Base-by-base conservation (phyloP, 176 grass and related monocot species). In the Melocanna baccifera region DNA sequence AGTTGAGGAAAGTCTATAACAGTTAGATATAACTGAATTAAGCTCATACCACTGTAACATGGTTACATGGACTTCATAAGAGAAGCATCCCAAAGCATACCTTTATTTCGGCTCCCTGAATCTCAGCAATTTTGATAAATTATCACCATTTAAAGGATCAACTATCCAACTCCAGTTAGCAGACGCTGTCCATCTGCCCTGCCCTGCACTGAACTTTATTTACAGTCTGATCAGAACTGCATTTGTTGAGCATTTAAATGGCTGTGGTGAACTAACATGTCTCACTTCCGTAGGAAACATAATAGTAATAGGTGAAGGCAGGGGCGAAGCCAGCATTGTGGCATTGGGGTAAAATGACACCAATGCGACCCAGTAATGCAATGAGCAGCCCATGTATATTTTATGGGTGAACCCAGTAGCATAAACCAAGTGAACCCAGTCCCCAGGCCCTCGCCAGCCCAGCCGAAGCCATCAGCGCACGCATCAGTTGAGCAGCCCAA, bases 71-170 rank as follows among this genome's bases (percentile, higher is more conserved):
- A 77, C 73, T 36, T 32, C 57, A 61, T 8, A 72, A 64, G 19
- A 46, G 30, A 79, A 85, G 3, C 25, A 45, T 81, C 28, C 12
- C 4, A 50, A 78, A 78, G 59, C 9, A 29, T 95, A 91, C 93
- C 93, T 92, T 84, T 52, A 96, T 86, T 89, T 99, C 96, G 28
- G 83, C 30, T 81, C 91, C 93, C 64, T 89, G 79, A 84, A 99
- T 75, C 83, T 99, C 93, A 43, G 86, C 81, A 87, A 99, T 71
- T 80, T 94, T 96, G 57, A 94, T 96, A 82, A 99, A 99, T 90
- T 87, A 13, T 92, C 91, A 41, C 96, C 93, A 79, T 99, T 99
- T 67, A 99, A 63, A 30, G 96, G 93, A 91, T 99, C 96, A 67
- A 87, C 75, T 77, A 99, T 9, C 89, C 89, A 94, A 78, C 64